Base-by-base conservation (phyloP, 2,329 filamentous ascomycete genomes). In the Phialemoniopsis sp. region DNA sequence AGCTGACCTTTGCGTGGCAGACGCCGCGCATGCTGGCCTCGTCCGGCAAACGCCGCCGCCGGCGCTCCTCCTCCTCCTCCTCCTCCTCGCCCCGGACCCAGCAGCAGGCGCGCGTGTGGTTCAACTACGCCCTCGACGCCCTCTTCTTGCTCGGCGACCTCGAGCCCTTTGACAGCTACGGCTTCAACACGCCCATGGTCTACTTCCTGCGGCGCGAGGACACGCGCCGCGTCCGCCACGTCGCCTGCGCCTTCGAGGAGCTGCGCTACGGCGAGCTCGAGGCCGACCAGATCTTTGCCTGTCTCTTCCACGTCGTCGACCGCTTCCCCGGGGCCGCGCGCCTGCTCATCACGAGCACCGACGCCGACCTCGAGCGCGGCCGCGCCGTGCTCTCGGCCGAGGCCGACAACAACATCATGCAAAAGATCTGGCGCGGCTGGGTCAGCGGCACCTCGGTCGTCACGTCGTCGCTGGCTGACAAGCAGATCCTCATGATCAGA, bases 361-460 rank as follows among this genome's bases (percentile, higher is more conserved):
- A 26, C 21, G 21, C 21, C 21, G 21, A 26, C 21, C 21, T 26
- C 6, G 21, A 6, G 6, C 21, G 21, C 21, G 6, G 6, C 21
- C 21, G 21, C 21, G 21, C 21, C 21, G 21, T 26, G 21, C 21
- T 26, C 6, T 26, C 21, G 21, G 21, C 21, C 21, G 21, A 26
- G 35, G 43, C 51, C 32, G 47, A 51, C 35, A 57, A 64, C 31
- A 65, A 66, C 35, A 52, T 68, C 13, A 58, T 73, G 48, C 66
- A 72, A 53, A 68, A 65, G 56, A 64, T 72, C 29, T 73, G 70
- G 70, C 58, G 58, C 32, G 64, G 67, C 5, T 72, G 69, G 63
- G 59, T 69, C 41, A 50, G 60, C 17, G 67, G 66, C 14, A 63
- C 61, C 8, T 61, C 62, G 10, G 55, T 62, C 35, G 65, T 56